Base-by-base conservation (phyloP, 495 filamentous ascomycete species). In the Chaetomium fimeti region DNA sequence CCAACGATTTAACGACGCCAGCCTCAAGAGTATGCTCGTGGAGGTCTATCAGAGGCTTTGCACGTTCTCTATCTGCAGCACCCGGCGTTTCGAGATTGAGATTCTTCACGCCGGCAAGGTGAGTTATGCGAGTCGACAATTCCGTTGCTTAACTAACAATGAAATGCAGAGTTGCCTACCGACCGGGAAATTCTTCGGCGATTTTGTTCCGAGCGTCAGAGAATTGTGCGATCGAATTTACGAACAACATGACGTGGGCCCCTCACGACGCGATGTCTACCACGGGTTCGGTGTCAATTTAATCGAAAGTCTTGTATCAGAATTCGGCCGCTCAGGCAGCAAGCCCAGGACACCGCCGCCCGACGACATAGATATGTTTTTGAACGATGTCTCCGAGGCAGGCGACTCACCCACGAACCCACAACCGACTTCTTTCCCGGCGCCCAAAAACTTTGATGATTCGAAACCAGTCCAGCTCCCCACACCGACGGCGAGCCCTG, bases 91-190 rank as follows among this genome's bases (percentile, higher is more conserved):
- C 18, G 80, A 82, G 69, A 71, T 82, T 8, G 79, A 80, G 51
- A 62, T 82, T 9, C 73, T 82, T 22, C 71, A 73, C 54, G 76
- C 75, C 20, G 80, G 80, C 56, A 81, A 74, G 72, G 78, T 80
- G 63, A 52, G 74, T 65, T 18, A 4, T n/a, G 8, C n/a, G 16
- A 11, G 4, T 11, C 57, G 18, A 16, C 20, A 0, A 16, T 24
- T 13, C 7, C 16, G n/a, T 9, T 38, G 24, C 29, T 9, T 22
- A 16, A 42, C 71, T 77, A 61, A 77, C 63, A 36, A 36, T 36
- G 32, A 48, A 28, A 22, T 9, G 32, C 57, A 81, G 79, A 68
- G 61, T 5, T 74, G 43, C 42, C 64, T 81, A 32, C 61, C 71
- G 9, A 49, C 74, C 5, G 60, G 66, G 25, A 64, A 60, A 8